Percentiles rank a stretch among this genome's conserved stretches.
Evolutionary conservation across 306 rosid genomes (phyloP).

Genomic region (Cicer yamashitae): DNA sequence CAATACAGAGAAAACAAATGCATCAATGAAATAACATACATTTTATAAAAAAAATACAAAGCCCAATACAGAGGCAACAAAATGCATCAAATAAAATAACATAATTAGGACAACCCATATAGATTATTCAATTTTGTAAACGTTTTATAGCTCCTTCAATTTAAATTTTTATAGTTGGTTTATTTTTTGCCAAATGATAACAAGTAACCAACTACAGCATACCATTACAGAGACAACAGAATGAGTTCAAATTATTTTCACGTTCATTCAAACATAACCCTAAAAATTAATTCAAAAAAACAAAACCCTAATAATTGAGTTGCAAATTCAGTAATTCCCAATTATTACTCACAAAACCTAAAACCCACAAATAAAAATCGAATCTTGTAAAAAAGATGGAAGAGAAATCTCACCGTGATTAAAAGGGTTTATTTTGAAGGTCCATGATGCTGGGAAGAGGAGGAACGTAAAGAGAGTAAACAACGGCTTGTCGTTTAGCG

Average conservation of each 20-base stretch:
- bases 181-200: too few species aligned
- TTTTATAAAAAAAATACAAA: too few species aligned
- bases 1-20: too few species aligned
- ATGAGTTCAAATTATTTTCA: too few species aligned
- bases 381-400: neutral
- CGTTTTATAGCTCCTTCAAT: neutral
- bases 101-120: neutral
- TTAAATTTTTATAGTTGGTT: too few species aligned
- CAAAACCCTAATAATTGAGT: neutral
- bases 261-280: too few species aligned
- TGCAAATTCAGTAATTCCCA: neutral
- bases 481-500: constrained; percentile 66
- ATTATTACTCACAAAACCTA: neutral
- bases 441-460: constrained; percentile 74
- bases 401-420: constrained; percentile 14
- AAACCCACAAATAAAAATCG: neutral
- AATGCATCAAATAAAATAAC: neutral
- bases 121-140: neutral
- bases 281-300: too few species aligned
- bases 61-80: neutral
- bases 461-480: constrained; percentile 73
- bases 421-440: neutral
- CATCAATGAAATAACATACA: too few species aligned
- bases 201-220: too few species aligned
- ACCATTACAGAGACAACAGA: too few species aligned